Evolutionary conservation across 345 rosid species (phyloP).

Genomic region (Xanthoceras sorbifolium): DNA sequence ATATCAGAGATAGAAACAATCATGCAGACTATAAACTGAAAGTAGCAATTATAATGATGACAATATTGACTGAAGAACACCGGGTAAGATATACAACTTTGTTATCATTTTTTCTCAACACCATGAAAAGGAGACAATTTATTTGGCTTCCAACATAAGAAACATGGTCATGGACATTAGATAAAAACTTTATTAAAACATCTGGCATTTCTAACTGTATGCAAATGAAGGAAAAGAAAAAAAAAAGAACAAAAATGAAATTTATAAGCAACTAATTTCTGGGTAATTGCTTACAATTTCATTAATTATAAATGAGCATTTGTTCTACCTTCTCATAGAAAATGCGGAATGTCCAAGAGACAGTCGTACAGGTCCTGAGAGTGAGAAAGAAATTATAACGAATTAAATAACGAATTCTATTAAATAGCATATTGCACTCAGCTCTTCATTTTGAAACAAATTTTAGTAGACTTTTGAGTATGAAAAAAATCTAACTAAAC

Average conservation of each 20-base stretch:
- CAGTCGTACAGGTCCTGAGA: constrained; percentile 88
- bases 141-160: neutral
- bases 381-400: constrained; percentile 11
- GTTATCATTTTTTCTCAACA: neutral
- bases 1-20: constrained; percentile 11
- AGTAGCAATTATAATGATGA: neutral
- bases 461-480: neutral
- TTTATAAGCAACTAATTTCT: neutral
- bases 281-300: neutral
- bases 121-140: neutral
- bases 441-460: neutral
- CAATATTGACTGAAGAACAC: neutral
- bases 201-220: neutral
- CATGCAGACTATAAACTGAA: neutral
- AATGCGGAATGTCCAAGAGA: constrained; percentile 88
- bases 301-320: neutral
- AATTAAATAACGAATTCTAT: neutral
- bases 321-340: constrained; percentile 84
- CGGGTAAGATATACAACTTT: constrained; percentile 2
- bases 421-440: constrained; percentile 11
- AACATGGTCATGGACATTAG: neutral
- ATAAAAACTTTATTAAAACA: neutral
- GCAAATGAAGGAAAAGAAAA: neutral
- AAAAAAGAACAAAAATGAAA: neutral
- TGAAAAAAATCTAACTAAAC: neutral